These are phyloP conservation scores for Heliocybe sulcata DNA, from an alignment of 1,284 basidiomycete species.

Conservation along the genomic window DNA sequence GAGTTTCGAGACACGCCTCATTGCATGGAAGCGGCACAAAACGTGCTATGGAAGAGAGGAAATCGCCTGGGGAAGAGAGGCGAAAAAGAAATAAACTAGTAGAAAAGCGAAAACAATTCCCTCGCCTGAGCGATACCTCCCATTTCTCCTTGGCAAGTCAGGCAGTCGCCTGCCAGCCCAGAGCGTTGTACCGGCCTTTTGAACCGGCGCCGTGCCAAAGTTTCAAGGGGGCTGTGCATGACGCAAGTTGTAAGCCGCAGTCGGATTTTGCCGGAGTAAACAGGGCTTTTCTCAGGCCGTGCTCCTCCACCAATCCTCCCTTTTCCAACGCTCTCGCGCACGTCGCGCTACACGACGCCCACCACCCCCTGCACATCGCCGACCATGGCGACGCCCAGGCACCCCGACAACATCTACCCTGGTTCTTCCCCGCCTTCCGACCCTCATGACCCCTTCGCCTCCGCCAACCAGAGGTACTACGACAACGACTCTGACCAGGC, in stretches of 20 bases:
- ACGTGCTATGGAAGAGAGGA: too few relatives aligned
- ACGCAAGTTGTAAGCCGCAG: background rate
- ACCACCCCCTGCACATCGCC: conserved; percentile 1
- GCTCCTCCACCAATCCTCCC: background rate
- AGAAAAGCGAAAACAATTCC: too few relatives aligned
- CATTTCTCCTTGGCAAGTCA: too few relatives aligned
- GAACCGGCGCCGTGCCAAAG: too few relatives aligned
- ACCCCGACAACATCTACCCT: conserved; percentile 12
- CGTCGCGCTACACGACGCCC: conserved; percentile 2
- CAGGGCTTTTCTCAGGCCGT: background rate
- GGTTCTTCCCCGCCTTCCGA: conserved; percentile 15
- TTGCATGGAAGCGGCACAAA: too few relatives aligned
- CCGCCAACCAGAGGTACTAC: conserved; percentile 46
- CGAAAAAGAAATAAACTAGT: too few relatives aligned
- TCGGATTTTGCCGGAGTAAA: background rate
- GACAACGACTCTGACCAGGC: conserved; percentile 72
- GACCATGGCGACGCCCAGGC: conserved; percentile 11
- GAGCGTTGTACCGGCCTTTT: too few relatives aligned
- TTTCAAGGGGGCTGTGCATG: background rate
- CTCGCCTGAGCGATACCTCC: too few relatives aligned
- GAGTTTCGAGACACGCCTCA: too few relatives aligned
- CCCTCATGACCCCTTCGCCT: conserved; percentile 48
- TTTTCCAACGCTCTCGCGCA: background rate
- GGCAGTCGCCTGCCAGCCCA: too few relatives aligned
- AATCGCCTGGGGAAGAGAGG: too few relatives aligned